Base-by-base conservation (phyloP, 2,329 filamentous ascomycete species). In the Beauveria varroae region DNA sequence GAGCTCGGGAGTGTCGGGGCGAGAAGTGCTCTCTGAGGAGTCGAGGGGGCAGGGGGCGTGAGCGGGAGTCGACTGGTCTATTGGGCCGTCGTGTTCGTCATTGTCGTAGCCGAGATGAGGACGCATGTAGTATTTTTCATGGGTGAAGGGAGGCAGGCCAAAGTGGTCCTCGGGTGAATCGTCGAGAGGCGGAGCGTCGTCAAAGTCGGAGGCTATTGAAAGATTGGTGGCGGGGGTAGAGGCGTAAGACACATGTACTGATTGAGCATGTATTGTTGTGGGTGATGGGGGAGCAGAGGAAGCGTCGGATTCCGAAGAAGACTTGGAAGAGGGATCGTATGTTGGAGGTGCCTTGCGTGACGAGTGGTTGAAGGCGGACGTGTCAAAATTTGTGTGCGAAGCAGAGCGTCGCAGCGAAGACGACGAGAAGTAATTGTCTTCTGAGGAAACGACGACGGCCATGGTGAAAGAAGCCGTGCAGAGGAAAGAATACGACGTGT, bases 181-280 rank as follows among this genome's bases (percentile, higher is more conserved):
- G 63, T 81, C 75, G 51, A 79, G 73, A 47, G 76, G 71, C 60
- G 82, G 73, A 14, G 68, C 63, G 50, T 81, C 78, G 56, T 85
- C 82, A 67, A 77, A 81, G 62, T 83, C 81, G 52, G 80, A 83
- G 60, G 83, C 80, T 60, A 88, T 74, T 14, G 86, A 88, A 60
- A 87, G 73, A 66, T 82, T 87, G 67, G 84, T 86, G 20, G 82
- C 81, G 5, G 86, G 82, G 3, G 86, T 89, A 2, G 86, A 88
- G 26, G 79, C 78, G 69, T 80, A 83, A 2, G 86, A 87, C 5
- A 81, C 79, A 61, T 80, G 76, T 24, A 75, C 85, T 70, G 75
- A 83, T 64, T 84, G 82, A 60, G 75, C 75, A 60, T 80, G 78
- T 41, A 79, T 64, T 16, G 79, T 79, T 58, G 76, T 77, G 28